Conservation (phyloP, 2,329 filamentous ascomycete species). For the Curvularia hawaiiensis region DNA sequence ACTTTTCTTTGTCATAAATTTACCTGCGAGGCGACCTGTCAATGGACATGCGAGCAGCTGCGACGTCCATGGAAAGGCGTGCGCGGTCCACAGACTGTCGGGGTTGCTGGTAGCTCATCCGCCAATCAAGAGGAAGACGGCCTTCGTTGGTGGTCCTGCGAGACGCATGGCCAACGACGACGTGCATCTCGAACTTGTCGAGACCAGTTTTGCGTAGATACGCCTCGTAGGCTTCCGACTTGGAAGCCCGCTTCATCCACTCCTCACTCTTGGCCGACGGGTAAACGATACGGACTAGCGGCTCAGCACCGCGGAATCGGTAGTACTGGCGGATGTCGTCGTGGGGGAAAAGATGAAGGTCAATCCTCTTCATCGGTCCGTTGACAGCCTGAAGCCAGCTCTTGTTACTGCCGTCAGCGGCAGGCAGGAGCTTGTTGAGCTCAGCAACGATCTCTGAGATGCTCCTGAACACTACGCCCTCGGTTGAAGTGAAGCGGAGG, state of each 20-base stretch:
- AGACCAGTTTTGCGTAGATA: conserved; percentile 16
- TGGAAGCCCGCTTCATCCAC: conserved; percentile 22
- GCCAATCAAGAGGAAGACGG: conserved; percentile 20
- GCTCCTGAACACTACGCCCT: conserved; percentile 20
- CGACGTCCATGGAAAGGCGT: conserved; percentile 14
- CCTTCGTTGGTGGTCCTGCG: conserved; percentile 17
- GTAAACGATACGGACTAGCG: conserved; percentile 21
- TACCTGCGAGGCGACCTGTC: conserved; percentile 8
- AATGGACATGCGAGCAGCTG: conserved; percentile 16
- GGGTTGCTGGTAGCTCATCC: conserved; percentile 16
- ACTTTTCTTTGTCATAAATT: neutral
- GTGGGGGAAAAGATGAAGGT: conserved; percentile 20
- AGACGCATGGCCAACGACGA: conserved; percentile 21
- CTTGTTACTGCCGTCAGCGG: conserved; percentile 8
- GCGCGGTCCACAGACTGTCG: conserved; percentile 13
- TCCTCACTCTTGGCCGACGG: conserved; percentile 15
- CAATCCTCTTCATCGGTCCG: conserved; percentile 21
- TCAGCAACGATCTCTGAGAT: conserved; percentile 19
- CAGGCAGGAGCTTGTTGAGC: conserved; percentile 20
- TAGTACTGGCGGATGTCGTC: conserved; percentile 22
- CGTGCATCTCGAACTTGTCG: conserved; percentile 17
- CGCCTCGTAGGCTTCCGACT: conserved; percentile 17
- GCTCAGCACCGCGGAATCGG: conserved; percentile 22
- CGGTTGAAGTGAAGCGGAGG: conserved; percentile 14
- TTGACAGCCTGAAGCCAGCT: conserved; percentile 15